Evolutionary conservation across 2,329 filamentous ascomycete species (phyloP).

Genomic region (Microcyclosporella mali): DNA sequence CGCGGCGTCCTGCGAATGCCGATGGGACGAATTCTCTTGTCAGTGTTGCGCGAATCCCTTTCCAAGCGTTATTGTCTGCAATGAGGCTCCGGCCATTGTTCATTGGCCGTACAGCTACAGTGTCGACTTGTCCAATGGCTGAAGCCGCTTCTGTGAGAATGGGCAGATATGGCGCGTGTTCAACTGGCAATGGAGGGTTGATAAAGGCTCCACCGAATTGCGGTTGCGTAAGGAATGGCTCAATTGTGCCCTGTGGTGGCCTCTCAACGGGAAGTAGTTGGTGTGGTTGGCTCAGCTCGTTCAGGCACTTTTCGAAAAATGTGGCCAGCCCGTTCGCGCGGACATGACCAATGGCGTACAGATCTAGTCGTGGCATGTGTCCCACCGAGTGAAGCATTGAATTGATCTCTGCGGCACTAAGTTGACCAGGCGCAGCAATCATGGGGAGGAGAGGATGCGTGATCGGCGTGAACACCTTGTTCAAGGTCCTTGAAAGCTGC

Average conservation of each 20-base stretch:
- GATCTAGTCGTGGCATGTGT: constrained; percentile 69
- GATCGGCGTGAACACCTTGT: constrained; percentile 81
- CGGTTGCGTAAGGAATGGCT: constrained; percentile 64
- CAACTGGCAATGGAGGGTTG: constrained; percentile 60
- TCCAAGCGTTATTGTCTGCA: constrained; percentile 80
- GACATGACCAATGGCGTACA: constrained; percentile 72
- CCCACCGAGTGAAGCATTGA: constrained; percentile 70
- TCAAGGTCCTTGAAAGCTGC: constrained; percentile 74
- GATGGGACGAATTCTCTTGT: constrained; percentile 77
- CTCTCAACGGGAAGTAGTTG: constrained; percentile 70
- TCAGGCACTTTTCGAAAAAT: constrained; percentile 65
- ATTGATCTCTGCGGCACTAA: constrained; percentile 82
- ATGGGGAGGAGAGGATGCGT: constrained; percentile 78
- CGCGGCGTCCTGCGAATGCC: constrained; percentile 68
- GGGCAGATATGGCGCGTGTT: constrained; percentile 52
- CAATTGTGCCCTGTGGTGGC: constrained; percentile 60
- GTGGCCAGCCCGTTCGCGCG: constrained; percentile 69
- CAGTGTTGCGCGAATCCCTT: constrained; percentile 73
- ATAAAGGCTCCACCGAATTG: constrained; percentile 79
- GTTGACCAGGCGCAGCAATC: constrained; percentile 77
- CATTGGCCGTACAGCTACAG: constrained; percentile 59
- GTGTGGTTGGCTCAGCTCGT: constrained; percentile 71
- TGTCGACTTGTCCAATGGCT: constrained; percentile 75
- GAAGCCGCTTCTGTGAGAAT: constrained; percentile 68
- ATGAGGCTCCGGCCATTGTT: constrained; percentile 53